Percentiles rank a stretch among this genome's conserved stretches.
phyloP scores from a whole-genome alignment of 2,329 filamentous ascomycete species.

The Teratosphaeriaceae sp. region DNA sequence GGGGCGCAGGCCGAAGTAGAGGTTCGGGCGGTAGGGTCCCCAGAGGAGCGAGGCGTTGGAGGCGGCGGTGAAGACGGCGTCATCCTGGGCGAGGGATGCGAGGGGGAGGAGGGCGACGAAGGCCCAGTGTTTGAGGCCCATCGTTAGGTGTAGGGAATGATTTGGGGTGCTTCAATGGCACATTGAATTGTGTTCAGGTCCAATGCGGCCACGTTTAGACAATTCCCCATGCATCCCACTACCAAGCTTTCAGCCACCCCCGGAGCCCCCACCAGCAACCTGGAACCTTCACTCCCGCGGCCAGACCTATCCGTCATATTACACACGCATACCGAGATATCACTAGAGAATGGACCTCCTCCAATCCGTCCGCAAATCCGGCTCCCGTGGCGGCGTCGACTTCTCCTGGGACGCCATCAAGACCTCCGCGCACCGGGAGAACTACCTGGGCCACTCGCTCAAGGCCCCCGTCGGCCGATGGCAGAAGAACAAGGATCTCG shows the following conservation, averaged over 20 bases:
- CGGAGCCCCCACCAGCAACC: conserved; percentile 1
- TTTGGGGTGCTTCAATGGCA: conserved; percentile 2
- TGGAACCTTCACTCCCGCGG: too few species aligned
- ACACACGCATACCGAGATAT: neutral
- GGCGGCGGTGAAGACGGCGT: conserved; percentile 33
- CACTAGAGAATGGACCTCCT: conserved; percentile 73
- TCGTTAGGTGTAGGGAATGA: conserved; percentile 5
- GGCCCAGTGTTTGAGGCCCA: conserved; percentile 18
- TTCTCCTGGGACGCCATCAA: conserved; percentile 97
- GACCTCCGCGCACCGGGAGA: conserved; percentile 79
- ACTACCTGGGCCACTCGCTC: conserved; percentile 80
- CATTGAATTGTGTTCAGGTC: neutral
- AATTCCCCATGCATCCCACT: too few species aligned
- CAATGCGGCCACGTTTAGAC: too few species aligned
- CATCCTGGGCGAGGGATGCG: conserved; percentile 15
- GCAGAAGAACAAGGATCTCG: conserved; percentile 69
- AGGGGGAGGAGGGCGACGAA: too few species aligned
- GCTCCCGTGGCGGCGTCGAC: conserved; percentile 80
- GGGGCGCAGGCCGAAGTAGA: conserved; percentile 88
- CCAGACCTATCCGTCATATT: too few species aligned
- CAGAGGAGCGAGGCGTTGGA: conserved; percentile 84
- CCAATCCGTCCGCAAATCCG: conserved; percentile 86
- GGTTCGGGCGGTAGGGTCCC: conserved; percentile 89
- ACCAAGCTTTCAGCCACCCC: neutral
- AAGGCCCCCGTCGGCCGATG: conserved; percentile 87